Evolutionary conservation across 2,329 filamentous ascomycete species (phyloP), one percentile per base, ranked within the genome.

Genomic region (Aspergillus tanneri): DNA sequence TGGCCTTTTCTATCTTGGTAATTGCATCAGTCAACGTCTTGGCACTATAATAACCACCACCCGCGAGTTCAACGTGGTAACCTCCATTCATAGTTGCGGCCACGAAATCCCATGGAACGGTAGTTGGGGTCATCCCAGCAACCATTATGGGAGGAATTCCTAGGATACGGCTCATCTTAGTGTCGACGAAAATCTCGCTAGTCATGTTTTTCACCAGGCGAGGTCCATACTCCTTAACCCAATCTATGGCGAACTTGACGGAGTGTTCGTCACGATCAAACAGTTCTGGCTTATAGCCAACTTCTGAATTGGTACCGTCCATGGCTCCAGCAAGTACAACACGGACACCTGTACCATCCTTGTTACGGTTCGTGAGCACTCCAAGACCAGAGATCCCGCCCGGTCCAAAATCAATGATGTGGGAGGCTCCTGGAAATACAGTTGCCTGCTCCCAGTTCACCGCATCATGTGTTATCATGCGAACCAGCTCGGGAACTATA

Each of bases 371-470:
- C 49, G 93, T 99, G 55, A 99, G 78, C 37, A 95, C 88, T 65
- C 93, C 95, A 18, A 99, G 85, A 56, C 95, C 95, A 19, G 93
- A 99, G 56, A 97, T 93, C 54, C 93, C 95, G 64, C 93, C 93
- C 18, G 93, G 93, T 38, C 95, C 93, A 61, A 99, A 97, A 74
- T 99, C 93, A 43, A 99, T 77, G 47, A 99, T 88, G 68, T 99
- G 93, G 3, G 92, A 96, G 16, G 93, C 93, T 18, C 84, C 80
- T 3, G 89, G 85, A 77, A 99, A 97, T 46, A 88, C 81, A 1
- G 93, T 99, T 1, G 93, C 91, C 68, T 86, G 86, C 74, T 97
- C 93, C 93, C 93, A 99, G 71, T 96, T 86, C 45, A 99, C 93
- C 2, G 90, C 82, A 60, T 97, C 91, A 46, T 88, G 86, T 4